Conservation (phyloP, 2,329 filamentous ascomycete species). For the Penicillium sp. region DNA sequence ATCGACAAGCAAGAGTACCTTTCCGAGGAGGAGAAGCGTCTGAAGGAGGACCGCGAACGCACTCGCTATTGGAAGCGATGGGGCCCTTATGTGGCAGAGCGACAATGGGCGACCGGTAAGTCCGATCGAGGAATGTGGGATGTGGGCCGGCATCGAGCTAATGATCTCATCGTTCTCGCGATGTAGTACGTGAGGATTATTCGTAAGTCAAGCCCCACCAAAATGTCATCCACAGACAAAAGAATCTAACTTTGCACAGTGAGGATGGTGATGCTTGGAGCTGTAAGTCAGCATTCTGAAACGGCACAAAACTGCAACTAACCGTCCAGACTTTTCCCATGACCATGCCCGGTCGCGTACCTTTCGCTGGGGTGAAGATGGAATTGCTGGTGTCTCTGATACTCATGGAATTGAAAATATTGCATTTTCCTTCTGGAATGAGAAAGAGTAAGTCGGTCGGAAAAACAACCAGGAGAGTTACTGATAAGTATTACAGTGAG, state of each 20-base stretch:
- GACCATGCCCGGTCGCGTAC: slow-evolving; percentile 85
- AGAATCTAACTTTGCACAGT: slow-evolving; percentile 47
- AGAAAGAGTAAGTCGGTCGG: slow-evolving; percentile 70
- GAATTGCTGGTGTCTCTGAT: slow-evolving; percentile 93
- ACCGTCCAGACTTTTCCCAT: slow-evolving; percentile 77
- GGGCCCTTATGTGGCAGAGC: slow-evolving; percentile 90
- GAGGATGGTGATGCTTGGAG: slow-evolving; percentile 92
- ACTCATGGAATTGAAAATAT: slow-evolving; percentile 90
- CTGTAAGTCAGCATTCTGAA: slow-evolving; percentile 59
- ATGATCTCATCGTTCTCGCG: slow-evolving; percentile 28
- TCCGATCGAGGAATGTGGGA: slow-evolving; percentile 1
- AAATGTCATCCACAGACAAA: not conserved
- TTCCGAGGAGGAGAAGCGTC: slow-evolving; percentile 84
- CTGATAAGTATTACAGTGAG: slow-evolving; percentile 55
- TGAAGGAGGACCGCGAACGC: slow-evolving; percentile 80
- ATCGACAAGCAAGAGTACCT: slow-evolving; percentile 85
- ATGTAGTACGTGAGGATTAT: slow-evolving; percentile 84
- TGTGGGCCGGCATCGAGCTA: slow-evolving; percentile 5
- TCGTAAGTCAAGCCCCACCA: slow-evolving; percentile 51
- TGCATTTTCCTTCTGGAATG: slow-evolving; percentile 96
- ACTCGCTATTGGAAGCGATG: slow-evolving; percentile 98
- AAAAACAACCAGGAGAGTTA: not conserved
- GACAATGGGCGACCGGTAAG: slow-evolving; percentile 91
- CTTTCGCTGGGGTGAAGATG: slow-evolving; percentile 95
- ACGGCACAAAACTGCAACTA: slow-evolving; percentile 3